Percentiles rank a stretch among this genome's conserved stretches.
phyloP scores from a whole-genome alignment of 176 grass and related monocot genomes.

The Cymbopogon citratus region DNA sequence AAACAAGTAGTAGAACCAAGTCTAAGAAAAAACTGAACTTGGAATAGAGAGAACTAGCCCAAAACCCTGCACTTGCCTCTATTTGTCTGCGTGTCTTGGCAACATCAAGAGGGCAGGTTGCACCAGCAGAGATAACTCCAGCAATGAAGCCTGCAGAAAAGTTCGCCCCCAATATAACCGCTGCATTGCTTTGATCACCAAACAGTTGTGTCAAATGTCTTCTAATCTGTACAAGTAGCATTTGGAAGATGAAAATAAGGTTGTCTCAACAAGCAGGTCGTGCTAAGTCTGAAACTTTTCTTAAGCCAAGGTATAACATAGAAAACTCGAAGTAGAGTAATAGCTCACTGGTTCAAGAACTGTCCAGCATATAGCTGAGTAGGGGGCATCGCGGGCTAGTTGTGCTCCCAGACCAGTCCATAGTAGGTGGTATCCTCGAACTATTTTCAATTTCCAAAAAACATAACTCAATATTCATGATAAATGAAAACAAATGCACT shows the following conservation, averaged over 20 bases:
- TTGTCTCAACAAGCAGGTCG: not conserved
- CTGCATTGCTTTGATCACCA: slow-evolving; percentile 40
- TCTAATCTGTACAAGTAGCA: slow-evolving; percentile 49
- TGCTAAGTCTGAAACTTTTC: not conserved
- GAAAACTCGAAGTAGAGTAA: slow-evolving; percentile 4
- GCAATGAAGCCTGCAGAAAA: slow-evolving; percentile 81
- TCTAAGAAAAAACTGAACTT: not conserved
- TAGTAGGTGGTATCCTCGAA: slow-evolving; percentile 60
- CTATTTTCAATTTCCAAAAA: slow-evolving; percentile 30
- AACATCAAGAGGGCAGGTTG: slow-evolving; percentile 90
- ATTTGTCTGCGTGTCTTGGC: slow-evolving; percentile 90
- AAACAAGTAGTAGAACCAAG: not conserved
- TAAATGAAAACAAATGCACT: slow-evolving; percentile 22
- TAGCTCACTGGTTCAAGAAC: slow-evolving; percentile 85
- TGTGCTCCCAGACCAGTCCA: slow-evolving; percentile 97
- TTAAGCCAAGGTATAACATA: slow-evolving; percentile 22
- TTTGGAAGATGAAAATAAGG: not conserved
- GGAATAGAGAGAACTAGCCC: not conserved
- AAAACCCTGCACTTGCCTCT: slow-evolving; percentile 41
- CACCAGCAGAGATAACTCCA: slow-evolving; percentile 68
- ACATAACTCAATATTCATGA: slow-evolving; percentile 1
- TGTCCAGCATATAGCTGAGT: slow-evolving; percentile 87
- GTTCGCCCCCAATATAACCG: slow-evolving; percentile 60
- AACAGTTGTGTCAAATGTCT: slow-evolving; percentile 45
- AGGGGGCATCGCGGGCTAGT: slow-evolving; percentile 87